Percentiles rank a stretch among this genome's conserved stretches.
Evolutionary conservation across 2,329 filamentous ascomycete genomes (phyloP).

Genomic region (Falciphora oryzae): DNA sequence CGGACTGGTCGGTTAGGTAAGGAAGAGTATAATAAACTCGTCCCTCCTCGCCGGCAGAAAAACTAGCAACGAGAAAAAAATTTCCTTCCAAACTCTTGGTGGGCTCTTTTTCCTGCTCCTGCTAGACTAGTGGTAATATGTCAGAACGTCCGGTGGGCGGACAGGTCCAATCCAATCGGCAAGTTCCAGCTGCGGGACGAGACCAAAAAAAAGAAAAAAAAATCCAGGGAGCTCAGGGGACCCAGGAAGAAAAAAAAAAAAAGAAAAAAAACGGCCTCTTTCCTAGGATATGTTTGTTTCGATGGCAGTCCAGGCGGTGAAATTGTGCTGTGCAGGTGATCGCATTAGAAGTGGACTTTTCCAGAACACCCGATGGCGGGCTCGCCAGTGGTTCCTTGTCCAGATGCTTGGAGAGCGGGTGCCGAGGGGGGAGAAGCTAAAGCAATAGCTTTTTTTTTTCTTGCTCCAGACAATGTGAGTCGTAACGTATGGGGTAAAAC

Average conservation of each 20-base stretch:
- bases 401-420: slow-evolving; percentile 5
- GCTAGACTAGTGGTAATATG: not conserved
- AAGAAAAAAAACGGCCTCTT: slow-evolving; percentile 6
- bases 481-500: slow-evolving; percentile 3
- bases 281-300: slow-evolving; percentile 6
- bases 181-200: slow-evolving; percentile 8
- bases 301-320: slow-evolving; percentile 5
- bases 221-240: slow-evolving; percentile 7
- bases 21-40: not conserved
- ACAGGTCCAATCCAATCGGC: slow-evolving; percentile 8
- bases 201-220: slow-evolving; percentile 2
- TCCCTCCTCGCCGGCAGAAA: not conserved
- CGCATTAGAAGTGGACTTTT: slow-evolving; percentile 12
- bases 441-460: slow-evolving; percentile 1
- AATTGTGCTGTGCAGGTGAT: slow-evolving; percentile 11
- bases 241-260: slow-evolving; percentile 9
- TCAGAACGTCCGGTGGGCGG: slow-evolving; percentile 8
- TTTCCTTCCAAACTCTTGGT: slow-evolving; percentile 9
- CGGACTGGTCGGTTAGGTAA: not conserved
- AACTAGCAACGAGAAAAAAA: slow-evolving; percentile 7
- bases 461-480: slow-evolving; percentile 10
- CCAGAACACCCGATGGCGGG: slow-evolving; percentile 3
- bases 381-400: slow-evolving; percentile 12
- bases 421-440: slow-evolving; percentile 6
- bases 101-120: slow-evolving; percentile 6